phyloP scores from a whole-genome alignment of 208 protist species.

The Crithidia brevicula region DNA sequence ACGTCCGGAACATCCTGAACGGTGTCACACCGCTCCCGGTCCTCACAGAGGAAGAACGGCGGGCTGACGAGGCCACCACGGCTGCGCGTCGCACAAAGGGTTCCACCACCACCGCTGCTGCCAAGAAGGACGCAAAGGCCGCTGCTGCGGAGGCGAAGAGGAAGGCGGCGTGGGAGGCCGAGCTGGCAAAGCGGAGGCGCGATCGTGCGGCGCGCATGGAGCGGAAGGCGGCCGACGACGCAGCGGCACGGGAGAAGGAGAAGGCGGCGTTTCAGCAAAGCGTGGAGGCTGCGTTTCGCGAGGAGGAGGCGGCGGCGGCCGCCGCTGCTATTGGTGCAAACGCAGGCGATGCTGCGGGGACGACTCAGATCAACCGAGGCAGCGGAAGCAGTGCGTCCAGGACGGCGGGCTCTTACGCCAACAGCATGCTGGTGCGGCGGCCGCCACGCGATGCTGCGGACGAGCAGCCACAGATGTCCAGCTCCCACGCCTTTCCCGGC shows the following conservation, averaged over 20 bases:
- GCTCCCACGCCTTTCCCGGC: neutral
- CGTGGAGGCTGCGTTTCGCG: slow-evolving; percentile 23
- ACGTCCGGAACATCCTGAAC: slow-evolving; percentile 39
- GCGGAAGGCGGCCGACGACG: slow-evolving; percentile 38
- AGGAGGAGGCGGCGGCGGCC: neutral
- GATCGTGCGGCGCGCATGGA: slow-evolving; percentile 32
- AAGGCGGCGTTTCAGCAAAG: slow-evolving; percentile 27
- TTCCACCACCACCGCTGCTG: neutral
- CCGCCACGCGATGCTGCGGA: neutral
- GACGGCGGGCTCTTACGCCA: neutral
- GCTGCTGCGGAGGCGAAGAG: slow-evolving; percentile 5
- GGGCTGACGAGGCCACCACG: neutral
- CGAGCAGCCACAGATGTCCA: no score
- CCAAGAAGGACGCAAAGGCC: neutral
- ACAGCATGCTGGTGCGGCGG: slow-evolving; percentile 26
- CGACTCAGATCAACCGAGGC: no score
- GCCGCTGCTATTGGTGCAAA: neutral
- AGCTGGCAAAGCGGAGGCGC: slow-evolving; percentile 27
- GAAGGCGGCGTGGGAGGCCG: slow-evolving; percentile 26
- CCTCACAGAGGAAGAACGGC: slow-evolving; percentile 8
- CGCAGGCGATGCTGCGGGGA: neutral
- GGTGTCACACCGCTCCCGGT: slow-evolving; percentile 29
- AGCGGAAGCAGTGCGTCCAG: neutral
- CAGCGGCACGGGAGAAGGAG: slow-evolving; percentile 24
- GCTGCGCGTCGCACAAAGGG: no score